Percentiles rank a stretch among this genome's conserved stretches.
phyloP scores from a whole-genome alignment of 1,284 basidiomycete genomes.

The Wolfiporia cocos region DNA sequence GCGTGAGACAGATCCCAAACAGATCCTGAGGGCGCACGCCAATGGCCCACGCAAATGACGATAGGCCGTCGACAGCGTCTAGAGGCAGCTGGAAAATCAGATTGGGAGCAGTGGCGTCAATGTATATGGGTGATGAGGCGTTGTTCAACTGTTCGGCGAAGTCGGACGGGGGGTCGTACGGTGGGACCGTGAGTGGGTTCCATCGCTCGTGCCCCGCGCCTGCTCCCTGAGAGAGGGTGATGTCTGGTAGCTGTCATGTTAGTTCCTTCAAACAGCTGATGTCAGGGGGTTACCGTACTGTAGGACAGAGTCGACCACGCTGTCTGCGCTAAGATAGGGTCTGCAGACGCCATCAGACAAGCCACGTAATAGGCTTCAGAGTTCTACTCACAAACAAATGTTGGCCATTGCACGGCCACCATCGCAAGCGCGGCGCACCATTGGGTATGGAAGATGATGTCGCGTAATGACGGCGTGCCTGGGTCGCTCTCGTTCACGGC shows the following conservation, averaged over 20 bases:
- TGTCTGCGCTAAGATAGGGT: slow-evolving; percentile 80
- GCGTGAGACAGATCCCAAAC: slow-evolving; percentile 76
- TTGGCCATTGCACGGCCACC: slow-evolving; percentile 93
- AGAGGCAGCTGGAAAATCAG: slow-evolving; percentile 65
- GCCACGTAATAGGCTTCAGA: neutral
- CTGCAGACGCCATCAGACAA: slow-evolving; percentile 36
- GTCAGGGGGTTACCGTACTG: slow-evolving; percentile 47
- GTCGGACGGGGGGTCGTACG: slow-evolving; percentile 55
- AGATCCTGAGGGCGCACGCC: slow-evolving; percentile 81
- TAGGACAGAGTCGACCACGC: slow-evolving; percentile 86
- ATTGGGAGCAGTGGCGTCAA: slow-evolving; percentile 66
- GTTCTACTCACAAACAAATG: slow-evolving; percentile 72
- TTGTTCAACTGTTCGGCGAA: slow-evolving; percentile 73
- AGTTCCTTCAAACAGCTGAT: neutral
- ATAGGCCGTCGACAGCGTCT: slow-evolving; percentile 60
- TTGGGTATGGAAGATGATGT: slow-evolving; percentile 90
- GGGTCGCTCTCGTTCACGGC: slow-evolving; percentile 8
- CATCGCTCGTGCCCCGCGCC: slow-evolving; percentile 46
- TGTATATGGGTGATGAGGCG: slow-evolving; percentile 67
- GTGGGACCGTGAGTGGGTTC: slow-evolving; percentile 56
- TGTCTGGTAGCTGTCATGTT: slow-evolving; percentile 43
- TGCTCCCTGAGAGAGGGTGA: slow-evolving; percentile 54
- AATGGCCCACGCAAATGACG: slow-evolving; percentile 74
- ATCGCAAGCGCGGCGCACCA: slow-evolving; percentile 85
- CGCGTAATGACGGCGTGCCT: slow-evolving; percentile 91